phyloP scores from a whole-genome alignment of 2,329 filamentous ascomycete genomes.

The Ophioceras dolichostomum region DNA sequence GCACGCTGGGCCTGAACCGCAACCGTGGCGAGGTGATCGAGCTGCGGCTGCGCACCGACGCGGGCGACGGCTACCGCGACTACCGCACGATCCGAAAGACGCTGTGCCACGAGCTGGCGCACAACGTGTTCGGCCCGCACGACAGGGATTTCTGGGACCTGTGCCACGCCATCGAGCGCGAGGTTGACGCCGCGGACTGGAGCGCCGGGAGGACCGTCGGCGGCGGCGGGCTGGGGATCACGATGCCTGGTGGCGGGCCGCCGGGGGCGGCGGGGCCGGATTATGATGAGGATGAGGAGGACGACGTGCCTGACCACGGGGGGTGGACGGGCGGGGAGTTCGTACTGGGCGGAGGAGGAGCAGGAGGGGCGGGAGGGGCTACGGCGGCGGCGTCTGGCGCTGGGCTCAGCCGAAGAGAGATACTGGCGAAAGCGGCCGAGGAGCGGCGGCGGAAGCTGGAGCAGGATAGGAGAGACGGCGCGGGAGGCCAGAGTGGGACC shows the following conservation, averaged over 20 bases:
- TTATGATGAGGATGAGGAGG: slow-evolving; percentile 40
- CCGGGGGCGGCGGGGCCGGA: slow-evolving; percentile 65
- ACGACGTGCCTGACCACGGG: slow-evolving; percentile 52
- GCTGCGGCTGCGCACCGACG: slow-evolving; percentile 80
- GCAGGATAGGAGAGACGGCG: slow-evolving; percentile 12
- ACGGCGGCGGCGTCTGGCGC: slow-evolving; percentile 5
- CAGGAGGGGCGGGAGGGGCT: slow-evolving; percentile 23
- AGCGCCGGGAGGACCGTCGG: slow-evolving; percentile 57
- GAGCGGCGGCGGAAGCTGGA: slow-evolving; percentile 41
- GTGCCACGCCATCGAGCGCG: slow-evolving; percentile 74
- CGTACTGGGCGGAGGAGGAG: slow-evolving; percentile 49
- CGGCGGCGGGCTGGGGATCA: slow-evolving; percentile 43
- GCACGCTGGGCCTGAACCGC: slow-evolving; percentile 75
- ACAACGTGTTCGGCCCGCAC: slow-evolving; percentile 79
- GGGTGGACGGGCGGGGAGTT: slow-evolving; percentile 73
- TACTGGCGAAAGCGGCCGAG: slow-evolving; percentile 63
- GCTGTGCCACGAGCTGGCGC: slow-evolving; percentile 86
- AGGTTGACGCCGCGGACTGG: slow-evolving; percentile 76
- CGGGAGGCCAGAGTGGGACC: slow-evolving; percentile 2
- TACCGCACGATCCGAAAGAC: slow-evolving; percentile 88
- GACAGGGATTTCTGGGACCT: slow-evolving; percentile 84
- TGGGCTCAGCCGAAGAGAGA: slow-evolving; percentile 54
- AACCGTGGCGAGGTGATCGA: slow-evolving; percentile 87
- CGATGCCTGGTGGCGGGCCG: slow-evolving; percentile 42
- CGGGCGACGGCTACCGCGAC: slow-evolving; percentile 85